A percentile compares a stretch with the other conserved stretches of the same genome.
These are phyloP conservation scores for Tripterygium wilfordii DNA, from an alignment of 177 flowering plant species.

Conservation along the genomic window DNA sequence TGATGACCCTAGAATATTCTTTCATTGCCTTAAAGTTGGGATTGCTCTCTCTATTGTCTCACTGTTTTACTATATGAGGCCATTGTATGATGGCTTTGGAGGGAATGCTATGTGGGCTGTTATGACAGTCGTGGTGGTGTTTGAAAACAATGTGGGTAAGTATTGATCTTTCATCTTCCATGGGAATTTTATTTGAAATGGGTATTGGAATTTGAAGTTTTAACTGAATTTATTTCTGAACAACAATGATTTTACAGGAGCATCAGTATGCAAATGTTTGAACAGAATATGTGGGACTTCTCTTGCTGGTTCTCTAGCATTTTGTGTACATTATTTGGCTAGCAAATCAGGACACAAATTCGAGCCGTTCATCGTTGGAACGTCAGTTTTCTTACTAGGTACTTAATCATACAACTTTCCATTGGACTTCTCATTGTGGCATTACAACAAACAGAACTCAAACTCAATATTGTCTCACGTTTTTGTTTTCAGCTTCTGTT, in stretches of 20 bases:
- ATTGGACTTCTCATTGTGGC: neutral
- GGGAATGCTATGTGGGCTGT: conserved; percentile 94
- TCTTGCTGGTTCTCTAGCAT: conserved; percentile 56
- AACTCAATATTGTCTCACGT: neutral
- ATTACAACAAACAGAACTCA: too few relatives aligned
- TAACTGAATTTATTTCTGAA: neutral
- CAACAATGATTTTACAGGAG: conserved; percentile 56
- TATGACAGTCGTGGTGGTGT: conserved; percentile 88
- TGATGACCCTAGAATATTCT: conserved; percentile 58
- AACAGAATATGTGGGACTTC: conserved; percentile 61
- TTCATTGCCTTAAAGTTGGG: conserved; percentile 78
- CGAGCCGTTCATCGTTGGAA: conserved; percentile 57
- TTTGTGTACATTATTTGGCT: conserved; percentile 69
- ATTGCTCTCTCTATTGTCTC: conserved; percentile 71
- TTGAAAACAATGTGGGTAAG: conserved; percentile 77
- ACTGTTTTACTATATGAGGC: conserved; percentile 72
- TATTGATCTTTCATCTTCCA: neutral
- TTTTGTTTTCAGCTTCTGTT: conserved; percentile 42
- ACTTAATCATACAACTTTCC: neutral
- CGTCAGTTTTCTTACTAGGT: conserved; percentile 60
- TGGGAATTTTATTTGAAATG: neutral
- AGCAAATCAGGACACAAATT: conserved; percentile 38
- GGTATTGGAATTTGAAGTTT: neutral
- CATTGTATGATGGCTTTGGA: conserved; percentile 78
- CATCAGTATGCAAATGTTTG: conserved; percentile 54